Evolutionary conservation across 108 stramenopile genomes (phyloP).

Genomic region (Nitzschia inconspicua): DNA sequence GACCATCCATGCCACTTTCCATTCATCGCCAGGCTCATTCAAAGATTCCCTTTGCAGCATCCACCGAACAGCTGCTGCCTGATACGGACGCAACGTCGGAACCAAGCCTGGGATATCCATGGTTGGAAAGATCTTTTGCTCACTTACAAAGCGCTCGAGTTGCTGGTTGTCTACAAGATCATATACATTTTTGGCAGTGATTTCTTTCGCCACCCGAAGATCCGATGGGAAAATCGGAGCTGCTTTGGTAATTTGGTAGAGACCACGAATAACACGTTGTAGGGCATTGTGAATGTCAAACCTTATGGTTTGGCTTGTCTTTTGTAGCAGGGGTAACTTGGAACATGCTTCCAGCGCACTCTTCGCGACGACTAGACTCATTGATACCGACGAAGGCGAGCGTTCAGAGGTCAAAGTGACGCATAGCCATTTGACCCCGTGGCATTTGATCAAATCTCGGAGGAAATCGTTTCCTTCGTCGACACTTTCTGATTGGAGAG

Average conservation of each 20-base stretch:
- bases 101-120: constrained; percentile 41
- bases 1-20: constrained; percentile 59
- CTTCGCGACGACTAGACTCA: too few relatives aligned
- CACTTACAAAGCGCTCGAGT: background rate
- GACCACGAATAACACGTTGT: constrained; percentile 1
- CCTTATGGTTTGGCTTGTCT: background rate
- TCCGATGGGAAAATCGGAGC: constrained; percentile 6
- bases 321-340: constrained; percentile 2
- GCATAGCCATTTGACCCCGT: background rate
- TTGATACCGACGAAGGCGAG: background rate
- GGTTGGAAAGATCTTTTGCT: background rate
- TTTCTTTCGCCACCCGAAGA: constrained; percentile 2
- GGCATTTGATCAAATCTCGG: constrained; percentile 1
- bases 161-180: constrained; percentile 44
- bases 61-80: constrained; percentile 67
- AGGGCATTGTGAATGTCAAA: background rate
- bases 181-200: constrained; percentile 48
- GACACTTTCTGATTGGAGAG: too few relatives aligned
- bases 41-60: constrained; percentile 58
- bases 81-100: constrained; percentile 67
- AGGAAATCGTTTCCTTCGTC: too few relatives aligned
- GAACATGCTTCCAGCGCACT: background rate
- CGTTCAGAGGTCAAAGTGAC: background rate
- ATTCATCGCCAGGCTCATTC: constrained; percentile 25
- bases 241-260: background rate